Evolutionary conservation across 2,329 filamentous ascomycete genomes (phyloP), one percentile per base, ranked within the genome.

Genomic region (Coniochaeta sp.): DNA sequence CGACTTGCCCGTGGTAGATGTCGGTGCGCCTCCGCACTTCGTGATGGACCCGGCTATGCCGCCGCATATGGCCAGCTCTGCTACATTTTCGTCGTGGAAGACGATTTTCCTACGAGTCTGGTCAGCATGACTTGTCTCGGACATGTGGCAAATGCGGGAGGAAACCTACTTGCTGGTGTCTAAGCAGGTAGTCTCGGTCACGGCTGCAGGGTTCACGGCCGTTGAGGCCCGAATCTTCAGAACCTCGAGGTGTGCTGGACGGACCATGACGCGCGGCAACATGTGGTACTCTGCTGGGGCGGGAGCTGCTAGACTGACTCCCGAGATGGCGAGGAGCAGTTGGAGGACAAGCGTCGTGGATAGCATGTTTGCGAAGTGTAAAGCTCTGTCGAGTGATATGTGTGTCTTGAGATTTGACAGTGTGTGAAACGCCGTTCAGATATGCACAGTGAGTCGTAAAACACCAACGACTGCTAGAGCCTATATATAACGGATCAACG

Each of bases 41-140:
- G 73, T 69, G 58, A 78, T 77, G 14, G 71, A 65, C 17, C 77
- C 78, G 0, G 79, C 74, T 61, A 82, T 81, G 60, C 87, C 76
- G 57, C 78, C 75, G 70, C 80, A 83, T 70, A 92, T 73, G 0
- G 86, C 86, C 32, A 85, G 84, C 64, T 81, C 77, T 9, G 75
- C 77, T 52, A 90, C 86, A 64, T 89, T 82, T 24, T 83, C 74
- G 68, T 83, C 80, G 67, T 83, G 79, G 65, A 75, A 75, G 63
- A 76, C 73, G 62, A 80, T 77, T 62, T 75, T 71, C 7, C 74
- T 78, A 14, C 3, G 40, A 16, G 17, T 36, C 2, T 3, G 47
- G 57, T 68, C 60, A 64, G 60, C 36, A 12, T 38, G 26, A 58
- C 40, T 30, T 54, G 14, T n/a, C 14, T 52, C 28, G 22, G 56